Conservation (phyloP, 202 grass and related monocot genomes). For the Carex sylvatica region DNA sequence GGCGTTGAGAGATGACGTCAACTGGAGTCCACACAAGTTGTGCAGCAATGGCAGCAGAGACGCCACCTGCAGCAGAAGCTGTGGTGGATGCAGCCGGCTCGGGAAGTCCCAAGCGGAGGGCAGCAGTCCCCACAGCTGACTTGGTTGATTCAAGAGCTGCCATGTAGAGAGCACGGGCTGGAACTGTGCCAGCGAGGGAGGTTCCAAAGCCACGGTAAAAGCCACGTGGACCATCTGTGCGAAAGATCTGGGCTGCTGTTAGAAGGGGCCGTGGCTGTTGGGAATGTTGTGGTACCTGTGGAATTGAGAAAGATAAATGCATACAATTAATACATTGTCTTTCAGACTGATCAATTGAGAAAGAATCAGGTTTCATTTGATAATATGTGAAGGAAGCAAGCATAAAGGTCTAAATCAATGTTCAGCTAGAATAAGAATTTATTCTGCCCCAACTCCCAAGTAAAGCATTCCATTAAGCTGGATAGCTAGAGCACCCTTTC, state of each 20-base stretch:
- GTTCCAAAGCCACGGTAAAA: conserved; percentile 95
- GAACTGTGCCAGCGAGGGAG: conserved; percentile 82
- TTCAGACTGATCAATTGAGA: not conserved
- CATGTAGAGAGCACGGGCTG: conserved; percentile 96
- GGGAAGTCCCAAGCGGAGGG: conserved; percentile 50
- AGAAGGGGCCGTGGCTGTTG: conserved; percentile 41
- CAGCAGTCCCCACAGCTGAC: conserved; percentile 67
- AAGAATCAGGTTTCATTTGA: not conserved
- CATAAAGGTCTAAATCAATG: conserved; percentile 5
- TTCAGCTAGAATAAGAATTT: not conserved
- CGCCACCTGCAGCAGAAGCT: conserved; percentile 60
- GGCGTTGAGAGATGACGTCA: conserved; percentile 87
- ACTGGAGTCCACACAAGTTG: conserved; percentile 96
- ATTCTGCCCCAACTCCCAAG: not conserved
- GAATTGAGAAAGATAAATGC: not conserved
- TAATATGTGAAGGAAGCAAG: not conserved
- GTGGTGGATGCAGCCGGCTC: conserved; percentile 60
- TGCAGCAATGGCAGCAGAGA: conserved; percentile 76
- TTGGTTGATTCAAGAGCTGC: conserved; percentile 92
- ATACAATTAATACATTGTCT: not conserved
- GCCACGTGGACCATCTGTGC: conserved; percentile 60
- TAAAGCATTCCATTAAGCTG: not conserved
- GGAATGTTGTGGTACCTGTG: conserved; percentile 22
- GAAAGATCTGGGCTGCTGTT: conserved; percentile 52
- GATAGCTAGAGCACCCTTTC: not conserved